Evolutionary conservation across 2,329 filamentous ascomycete genomes (phyloP).

Genomic region (Chaetomium strumarium): DNA sequence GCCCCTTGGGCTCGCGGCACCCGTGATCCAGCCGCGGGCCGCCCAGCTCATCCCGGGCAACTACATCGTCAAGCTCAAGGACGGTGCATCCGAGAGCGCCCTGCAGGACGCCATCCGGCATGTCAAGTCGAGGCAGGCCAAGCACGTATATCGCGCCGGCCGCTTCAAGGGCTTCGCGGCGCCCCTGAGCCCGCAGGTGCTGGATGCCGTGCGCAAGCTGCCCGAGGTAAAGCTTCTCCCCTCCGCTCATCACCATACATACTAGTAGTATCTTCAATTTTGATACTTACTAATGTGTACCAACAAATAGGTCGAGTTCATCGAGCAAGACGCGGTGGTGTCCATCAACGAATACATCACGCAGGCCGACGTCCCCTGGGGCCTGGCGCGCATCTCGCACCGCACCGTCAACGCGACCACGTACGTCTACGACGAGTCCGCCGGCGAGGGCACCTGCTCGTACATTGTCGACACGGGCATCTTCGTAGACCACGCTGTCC

Average conservation of each 20-base stretch:
- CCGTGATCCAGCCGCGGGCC: conserved; percentile 32
- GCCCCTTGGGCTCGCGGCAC: conserved; percentile 32
- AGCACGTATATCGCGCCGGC: conserved; percentile 24
- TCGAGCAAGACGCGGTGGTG: conserved; percentile 29
- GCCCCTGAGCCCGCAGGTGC: conserved; percentile 20
- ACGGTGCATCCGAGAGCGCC: conserved; percentile 27
- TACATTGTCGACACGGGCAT: conserved; percentile 46
- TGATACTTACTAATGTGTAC: neutral
- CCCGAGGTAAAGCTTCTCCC: conserved; percentile 20
- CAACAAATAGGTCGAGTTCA: conserved; percentile 29
- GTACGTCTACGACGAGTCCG: conserved; percentile 27
- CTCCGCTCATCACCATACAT: neutral
- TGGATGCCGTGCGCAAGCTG: conserved; percentile 23
- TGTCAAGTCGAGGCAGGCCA: conserved; percentile 13
- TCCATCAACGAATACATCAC: conserved; percentile 22
- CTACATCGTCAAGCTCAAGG: conserved; percentile 42
- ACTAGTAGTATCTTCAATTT: no score
- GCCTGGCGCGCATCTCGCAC: conserved; percentile 27
- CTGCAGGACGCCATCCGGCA: conserved; percentile 25
- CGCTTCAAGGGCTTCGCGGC: conserved; percentile 29
- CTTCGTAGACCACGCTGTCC: conserved; percentile 32
- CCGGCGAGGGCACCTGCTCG: conserved; percentile 27
- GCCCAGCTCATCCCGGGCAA: conserved; percentile 33
- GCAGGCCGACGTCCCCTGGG: conserved; percentile 26
- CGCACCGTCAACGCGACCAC: conserved; percentile 14